Conservation (phyloP, 352 stramenopile genomes). For the Globisporangium viniferum region DNA sequence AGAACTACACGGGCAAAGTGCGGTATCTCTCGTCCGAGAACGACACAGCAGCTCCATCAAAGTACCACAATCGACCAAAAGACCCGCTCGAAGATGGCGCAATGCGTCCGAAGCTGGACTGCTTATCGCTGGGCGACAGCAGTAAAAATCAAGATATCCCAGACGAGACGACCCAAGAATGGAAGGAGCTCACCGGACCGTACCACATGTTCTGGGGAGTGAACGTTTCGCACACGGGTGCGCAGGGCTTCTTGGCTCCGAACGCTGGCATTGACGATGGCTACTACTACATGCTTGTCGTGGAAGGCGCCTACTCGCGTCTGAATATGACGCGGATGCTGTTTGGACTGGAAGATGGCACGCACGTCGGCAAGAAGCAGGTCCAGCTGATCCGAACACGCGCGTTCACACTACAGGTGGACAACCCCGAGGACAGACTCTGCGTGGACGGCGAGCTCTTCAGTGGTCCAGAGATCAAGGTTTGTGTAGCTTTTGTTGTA, state of each 20-base stretch:
- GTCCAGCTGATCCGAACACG: slow-evolving; percentile 59
- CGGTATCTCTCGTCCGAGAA: slow-evolving; percentile 34
- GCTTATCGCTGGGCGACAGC: slow-evolving; percentile 16
- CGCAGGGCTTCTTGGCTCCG: slow-evolving; percentile 45
- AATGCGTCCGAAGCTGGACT: slow-evolving; percentile 23
- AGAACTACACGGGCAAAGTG: slow-evolving; percentile 36
- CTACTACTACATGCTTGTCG: slow-evolving; percentile 60
- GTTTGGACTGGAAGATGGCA: slow-evolving; percentile 49
- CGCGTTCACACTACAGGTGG: slow-evolving; percentile 42
- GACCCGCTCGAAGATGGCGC: slow-evolving; percentile 3
- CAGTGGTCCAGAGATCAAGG: slow-evolving; percentile 39
- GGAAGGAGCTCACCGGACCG: slow-evolving; percentile 37
- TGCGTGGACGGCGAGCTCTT: slow-evolving; percentile 69
- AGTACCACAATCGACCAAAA: slow-evolving; percentile 32
- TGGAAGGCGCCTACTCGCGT: slow-evolving; percentile 38
- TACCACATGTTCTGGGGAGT: slow-evolving; percentile 67
- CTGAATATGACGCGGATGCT: slow-evolving; percentile 41
- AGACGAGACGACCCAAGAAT: slow-evolving; percentile 16
- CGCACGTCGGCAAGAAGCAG: slow-evolving; percentile 35
- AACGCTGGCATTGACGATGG: slow-evolving; percentile 46
- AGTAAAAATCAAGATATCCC: slow-evolving; percentile 1
- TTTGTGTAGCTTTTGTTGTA: slow-evolving; percentile 6
- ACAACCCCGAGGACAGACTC: slow-evolving; percentile 36
- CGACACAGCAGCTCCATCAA: slow-evolving; percentile 22
- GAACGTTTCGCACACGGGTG: slow-evolving; percentile 49